Evolutionary conservation across 2,329 filamentous ascomycete genomes (phyloP), one percentile per base, ranked within the genome.

Genomic region (Plectosphaerella plurivora): DNA sequence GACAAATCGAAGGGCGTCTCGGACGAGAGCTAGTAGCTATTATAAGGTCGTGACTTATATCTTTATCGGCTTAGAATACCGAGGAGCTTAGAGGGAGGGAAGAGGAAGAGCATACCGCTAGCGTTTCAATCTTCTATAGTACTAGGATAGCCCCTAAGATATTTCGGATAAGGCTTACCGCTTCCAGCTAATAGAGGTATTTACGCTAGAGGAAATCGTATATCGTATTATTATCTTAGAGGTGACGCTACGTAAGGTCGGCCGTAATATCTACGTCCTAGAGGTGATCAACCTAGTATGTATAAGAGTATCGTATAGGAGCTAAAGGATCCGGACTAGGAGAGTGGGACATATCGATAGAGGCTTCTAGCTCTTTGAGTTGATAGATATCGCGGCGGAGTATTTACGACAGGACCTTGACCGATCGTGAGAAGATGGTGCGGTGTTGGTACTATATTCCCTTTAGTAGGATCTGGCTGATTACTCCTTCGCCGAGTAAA

Each of bases 141-240:
- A 58, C 52, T 11, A 55, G 20, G 4, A 66, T 47, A 2, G 59
- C 68, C 51, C 59, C 45, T 8, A 56, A 55, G 7, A 65, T 56
- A 39, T 57, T 54, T 10, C 50, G 46, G 15, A 70, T 54, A 5
- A 73, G 63, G 45, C 69, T 69, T 2, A 76, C 62, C 35, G 69
- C 66, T 52, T 77, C 73, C 3, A 78, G 59, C 73, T 71, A 77
- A 50, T 75, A 64, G 1, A 77, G 63, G 47, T 66, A 63, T n/a
- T 70, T 64, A 14, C 60, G 51, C 52, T 61, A 47, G 9, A 75
- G 52, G 53, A 76, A 75, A 2, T 25, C 15, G 50, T 65, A 49
- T 4, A 66, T 54, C 16, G 16, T n/a, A 18, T 60, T 62, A 45
- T 53, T 52, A 47, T 68, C 62, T 51, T 56, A 55, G 51, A 64